A percentile compares a stretch with the other conserved stretches of the same genome.
phyloP scores from a whole-genome alignment of 345 rosid genomes.

The Brassica carinata region DNA sequence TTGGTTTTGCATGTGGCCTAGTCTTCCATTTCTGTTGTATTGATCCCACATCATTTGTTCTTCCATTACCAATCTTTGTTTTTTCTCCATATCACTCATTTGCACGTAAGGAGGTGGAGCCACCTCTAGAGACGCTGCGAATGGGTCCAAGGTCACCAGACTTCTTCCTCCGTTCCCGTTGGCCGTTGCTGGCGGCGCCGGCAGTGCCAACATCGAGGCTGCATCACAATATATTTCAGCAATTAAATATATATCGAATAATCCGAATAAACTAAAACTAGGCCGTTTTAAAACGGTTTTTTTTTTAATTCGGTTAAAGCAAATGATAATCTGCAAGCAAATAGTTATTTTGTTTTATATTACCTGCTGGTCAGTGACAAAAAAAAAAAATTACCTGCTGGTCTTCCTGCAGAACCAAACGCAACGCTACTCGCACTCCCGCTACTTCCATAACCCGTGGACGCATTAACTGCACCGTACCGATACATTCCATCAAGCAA shows the following conservation, averaged over 20 bases:
- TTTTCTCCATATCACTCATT: neutral
- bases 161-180: neutral
- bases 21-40: neutral
- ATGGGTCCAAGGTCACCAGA: neutral
- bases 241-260: neutral
- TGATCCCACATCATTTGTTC: conserved; percentile 2
- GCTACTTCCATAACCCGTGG: conserved; percentile 35
- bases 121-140: neutral
- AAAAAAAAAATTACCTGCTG: conserved; percentile 27
- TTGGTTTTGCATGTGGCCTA: neutral
- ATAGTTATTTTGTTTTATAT: no score
- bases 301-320: no score
- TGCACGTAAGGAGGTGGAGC: neutral
- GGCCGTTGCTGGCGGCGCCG: neutral
- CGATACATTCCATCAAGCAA: conserved; percentile 47
- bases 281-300: no score
- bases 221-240: neutral
- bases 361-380: no score
- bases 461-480: conserved; percentile 28
- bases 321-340: no score
- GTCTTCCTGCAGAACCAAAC: conserved; percentile 52
- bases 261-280: neutral
- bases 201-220: neutral
- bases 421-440: conserved; percentile 66
- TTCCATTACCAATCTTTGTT: neutral